Conservation (phyloP, 192 early-diverging fungal genomes). For the Podochytrium sp. region DNA sequence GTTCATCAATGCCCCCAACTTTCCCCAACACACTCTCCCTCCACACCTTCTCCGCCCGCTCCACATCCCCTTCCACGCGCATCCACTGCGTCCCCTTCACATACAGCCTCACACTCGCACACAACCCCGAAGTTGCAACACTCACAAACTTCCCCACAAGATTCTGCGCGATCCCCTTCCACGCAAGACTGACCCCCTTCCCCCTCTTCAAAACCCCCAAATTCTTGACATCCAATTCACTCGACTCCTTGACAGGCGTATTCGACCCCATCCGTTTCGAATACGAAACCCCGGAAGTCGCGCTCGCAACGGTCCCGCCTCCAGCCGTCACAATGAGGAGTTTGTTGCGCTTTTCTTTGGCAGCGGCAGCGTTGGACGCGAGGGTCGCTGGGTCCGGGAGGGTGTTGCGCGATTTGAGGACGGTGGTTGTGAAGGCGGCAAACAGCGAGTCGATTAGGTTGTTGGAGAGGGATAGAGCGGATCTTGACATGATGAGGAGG, state of each 20-base stretch:
- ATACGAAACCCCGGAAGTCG: constrained; percentile 14
- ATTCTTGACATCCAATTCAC: constrained; percentile 8
- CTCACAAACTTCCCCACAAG: constrained; percentile 15
- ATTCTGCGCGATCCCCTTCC: constrained; percentile 23
- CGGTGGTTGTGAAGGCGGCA: constrained; percentile 15
- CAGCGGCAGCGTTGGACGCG: too few species aligned
- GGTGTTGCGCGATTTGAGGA: constrained; percentile 8
- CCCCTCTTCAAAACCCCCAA: constrained; percentile 12
- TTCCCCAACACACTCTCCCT: background rate
- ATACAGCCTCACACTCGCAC: constrained; percentile 6
- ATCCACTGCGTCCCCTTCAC: constrained; percentile 12
- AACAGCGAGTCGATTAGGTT: constrained; percentile 6
- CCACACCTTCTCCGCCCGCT: background rate
- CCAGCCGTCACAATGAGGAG: constrained; percentile 29
- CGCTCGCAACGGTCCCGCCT: constrained; percentile 14
- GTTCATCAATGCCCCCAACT: constrained; percentile 1
- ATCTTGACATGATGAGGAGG: constrained; percentile 14
- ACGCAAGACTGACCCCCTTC: background rate
- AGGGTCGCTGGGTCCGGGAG: background rate
- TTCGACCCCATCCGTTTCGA: background rate
- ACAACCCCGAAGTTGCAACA: constrained; percentile 1
- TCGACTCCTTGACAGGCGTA: background rate
- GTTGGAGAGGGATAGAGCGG: background rate
- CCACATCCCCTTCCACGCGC: background rate
- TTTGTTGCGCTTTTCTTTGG: constrained; percentile 4